Conservation (phyloP, 345 rosid species). For the Murraya koenigii region DNA sequence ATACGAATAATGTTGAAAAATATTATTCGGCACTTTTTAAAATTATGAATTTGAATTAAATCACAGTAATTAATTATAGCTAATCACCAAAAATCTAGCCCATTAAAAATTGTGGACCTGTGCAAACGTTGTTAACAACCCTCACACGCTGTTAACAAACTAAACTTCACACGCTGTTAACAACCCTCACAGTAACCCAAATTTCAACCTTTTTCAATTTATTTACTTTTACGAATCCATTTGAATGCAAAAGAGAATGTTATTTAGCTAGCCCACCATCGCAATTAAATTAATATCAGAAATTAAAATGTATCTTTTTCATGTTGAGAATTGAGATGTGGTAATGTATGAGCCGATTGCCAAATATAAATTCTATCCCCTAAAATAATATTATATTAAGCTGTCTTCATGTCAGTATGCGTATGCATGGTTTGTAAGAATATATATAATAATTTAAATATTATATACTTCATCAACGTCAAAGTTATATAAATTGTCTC, state of each 20-base stretch:
- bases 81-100: no score
- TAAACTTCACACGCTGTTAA: no score
- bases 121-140: no score
- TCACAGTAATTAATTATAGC: no score
- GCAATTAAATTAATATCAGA: not conserved
- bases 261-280: not conserved
- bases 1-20: no score
- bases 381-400: not conserved
- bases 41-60: no score
- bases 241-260: no score
- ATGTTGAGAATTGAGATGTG: not conserved
- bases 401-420: constrained; percentile 27
- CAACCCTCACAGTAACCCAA: no score
- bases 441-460: not conserved
- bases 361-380: not conserved
- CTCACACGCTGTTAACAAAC: no score
- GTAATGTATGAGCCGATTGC: not conserved
- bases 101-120: no score
- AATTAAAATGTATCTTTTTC: not conserved
- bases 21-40: no score
- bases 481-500: constrained; percentile 18
- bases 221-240: not conserved
- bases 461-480: constrained; percentile 15
- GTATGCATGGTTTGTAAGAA: constrained; percentile 28
- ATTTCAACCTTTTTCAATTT: not conserved